These are phyloP conservation scores for Psophocarpus tetragonolobus DNA, from an alignment of 306 rosid genomes.

Conservation along the genomic window DNA sequence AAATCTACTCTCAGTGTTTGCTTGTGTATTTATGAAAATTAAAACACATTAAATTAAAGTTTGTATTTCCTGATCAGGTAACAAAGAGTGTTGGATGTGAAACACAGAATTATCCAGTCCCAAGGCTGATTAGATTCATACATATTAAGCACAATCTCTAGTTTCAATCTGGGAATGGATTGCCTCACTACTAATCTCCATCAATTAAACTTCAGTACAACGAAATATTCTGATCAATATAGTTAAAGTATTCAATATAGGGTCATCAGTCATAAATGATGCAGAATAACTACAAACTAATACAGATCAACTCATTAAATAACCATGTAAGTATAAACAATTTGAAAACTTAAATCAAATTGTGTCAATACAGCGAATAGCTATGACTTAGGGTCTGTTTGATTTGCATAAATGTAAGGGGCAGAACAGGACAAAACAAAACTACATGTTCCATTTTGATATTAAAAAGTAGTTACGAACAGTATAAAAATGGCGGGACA, in stretches of 20 bases:
- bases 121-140: background rate
- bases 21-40: background rate
- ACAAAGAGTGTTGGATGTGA: background rate
- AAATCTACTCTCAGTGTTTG: background rate
- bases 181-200: background rate
- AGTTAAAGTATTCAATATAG: background rate
- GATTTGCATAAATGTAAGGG: too few relatives aligned
- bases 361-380: background rate
- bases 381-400: background rate
- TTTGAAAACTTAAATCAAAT: background rate
- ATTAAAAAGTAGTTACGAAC: too few relatives aligned
- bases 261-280: background rate
- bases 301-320: background rate
- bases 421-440: too few relatives aligned
- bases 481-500: too few relatives aligned
- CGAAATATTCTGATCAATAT: background rate
- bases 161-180: conserved; percentile 2
- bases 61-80: background rate
- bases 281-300: background rate
- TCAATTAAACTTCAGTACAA: conserved; percentile 22
- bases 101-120: background rate
- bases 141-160: background rate
- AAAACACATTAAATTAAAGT: background rate
- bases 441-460: too few relatives aligned
- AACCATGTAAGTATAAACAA: background rate